phyloP scores from a whole-genome alignment of 2,329 filamentous ascomycete species.

The Sporothrix variecibatus region DNA sequence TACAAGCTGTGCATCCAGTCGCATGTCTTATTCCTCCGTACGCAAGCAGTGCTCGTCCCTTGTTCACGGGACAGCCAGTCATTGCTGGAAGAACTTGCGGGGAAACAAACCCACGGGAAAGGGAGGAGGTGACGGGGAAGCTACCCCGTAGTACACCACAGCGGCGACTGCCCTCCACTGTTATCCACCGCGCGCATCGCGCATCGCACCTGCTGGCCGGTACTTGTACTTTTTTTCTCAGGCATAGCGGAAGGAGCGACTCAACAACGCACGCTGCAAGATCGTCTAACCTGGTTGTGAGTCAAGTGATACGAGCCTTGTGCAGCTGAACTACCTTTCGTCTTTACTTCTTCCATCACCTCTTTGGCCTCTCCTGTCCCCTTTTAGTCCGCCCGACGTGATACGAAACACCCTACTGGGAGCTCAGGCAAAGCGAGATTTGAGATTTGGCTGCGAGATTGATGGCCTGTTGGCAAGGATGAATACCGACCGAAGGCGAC shows the following conservation, averaged over 20 bases:
- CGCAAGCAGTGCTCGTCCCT: background rate
- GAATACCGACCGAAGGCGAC: background rate
- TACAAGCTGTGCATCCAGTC: background rate
- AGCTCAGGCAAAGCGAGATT: background rate
- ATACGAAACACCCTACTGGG: slow-evolving; percentile 4
- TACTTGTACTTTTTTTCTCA: background rate
- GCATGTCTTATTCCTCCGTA: background rate
- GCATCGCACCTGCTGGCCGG: background rate
- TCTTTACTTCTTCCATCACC: background rate
- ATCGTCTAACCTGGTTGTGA: slow-evolving; percentile 16
- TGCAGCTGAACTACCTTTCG: background rate
- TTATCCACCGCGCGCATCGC: too few species aligned
- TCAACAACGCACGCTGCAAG: slow-evolving; percentile 1
- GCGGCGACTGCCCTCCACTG: too few species aligned
- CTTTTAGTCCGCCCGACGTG: background rate
- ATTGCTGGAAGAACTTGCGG: background rate
- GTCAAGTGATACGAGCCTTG: background rate
- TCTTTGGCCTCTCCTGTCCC: background rate
- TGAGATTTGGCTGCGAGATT: slow-evolving; percentile 2
- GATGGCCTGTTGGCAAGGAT: background rate
- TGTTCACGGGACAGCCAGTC: background rate
- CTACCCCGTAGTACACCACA: background rate
- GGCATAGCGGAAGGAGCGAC: background rate
- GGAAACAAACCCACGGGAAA: background rate
- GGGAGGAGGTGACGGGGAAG: background rate